Conservation (phyloP, 305 asterid species). For the Euphrasia arctica region DNA sequence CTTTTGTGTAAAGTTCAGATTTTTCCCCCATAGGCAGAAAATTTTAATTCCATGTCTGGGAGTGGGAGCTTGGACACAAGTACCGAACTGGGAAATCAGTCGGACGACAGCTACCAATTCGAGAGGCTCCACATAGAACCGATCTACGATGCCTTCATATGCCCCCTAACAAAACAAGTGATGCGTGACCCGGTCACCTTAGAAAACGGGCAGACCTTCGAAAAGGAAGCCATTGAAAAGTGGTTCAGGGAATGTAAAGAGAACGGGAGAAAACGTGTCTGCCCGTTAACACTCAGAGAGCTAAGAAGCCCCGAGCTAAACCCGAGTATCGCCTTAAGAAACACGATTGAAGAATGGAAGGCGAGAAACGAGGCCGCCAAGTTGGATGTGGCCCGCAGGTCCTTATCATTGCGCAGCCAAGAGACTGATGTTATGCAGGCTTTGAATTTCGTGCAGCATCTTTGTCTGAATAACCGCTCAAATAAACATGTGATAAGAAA, state of each 20-base stretch:
- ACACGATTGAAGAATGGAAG: slow-evolving; percentile 94
- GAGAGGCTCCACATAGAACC: slow-evolving; percentile 80
- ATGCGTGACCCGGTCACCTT: slow-evolving; percentile 89
- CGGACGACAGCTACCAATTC: slow-evolving; percentile 77
- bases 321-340: slow-evolving; percentile 82
- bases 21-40: slow-evolving; percentile 40
- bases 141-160: slow-evolving; percentile 80
- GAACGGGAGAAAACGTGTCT: slow-evolving; percentile 57
- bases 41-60: slow-evolving; percentile 59
- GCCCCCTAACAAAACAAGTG: slow-evolving; percentile 89
- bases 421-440: slow-evolving; percentile 68
- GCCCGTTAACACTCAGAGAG: slow-evolving; percentile 80
- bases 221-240: slow-evolving; percentile 87
- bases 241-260: slow-evolving; percentile 80
- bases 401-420: slow-evolving; percentile 47
- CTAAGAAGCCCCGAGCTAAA: slow-evolving; percentile 69
- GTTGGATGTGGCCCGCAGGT: slow-evolving; percentile 81
- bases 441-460: slow-evolving; percentile 60
- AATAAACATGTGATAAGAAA: slow-evolving; percentile 70
- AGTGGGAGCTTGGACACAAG: slow-evolving; percentile 69
- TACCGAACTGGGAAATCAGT: slow-evolving; percentile 56
- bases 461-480: slow-evolving; percentile 54
- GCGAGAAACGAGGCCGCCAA: slow-evolving; percentile 95
- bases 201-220: slow-evolving; percentile 89
- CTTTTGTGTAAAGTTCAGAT: slow-evolving; percentile 15